phyloP scores from a whole-genome alignment of 2,329 filamentous ascomycete genomes.

The Fusarium citri region DNA sequence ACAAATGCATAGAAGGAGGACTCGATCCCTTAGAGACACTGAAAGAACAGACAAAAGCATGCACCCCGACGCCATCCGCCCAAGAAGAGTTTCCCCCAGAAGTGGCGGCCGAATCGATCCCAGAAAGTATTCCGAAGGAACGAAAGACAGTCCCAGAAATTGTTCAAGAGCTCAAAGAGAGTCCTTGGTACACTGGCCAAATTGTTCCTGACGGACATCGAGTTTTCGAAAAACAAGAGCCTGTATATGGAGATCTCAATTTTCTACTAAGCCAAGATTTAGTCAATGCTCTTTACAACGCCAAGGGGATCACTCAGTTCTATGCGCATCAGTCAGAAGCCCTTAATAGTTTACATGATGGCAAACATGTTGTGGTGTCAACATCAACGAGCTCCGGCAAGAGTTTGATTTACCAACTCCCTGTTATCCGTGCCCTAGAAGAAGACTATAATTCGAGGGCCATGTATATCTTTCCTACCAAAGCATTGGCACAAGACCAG shows the following conservation, averaged over 20 bases:
- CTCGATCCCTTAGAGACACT: conserved; percentile 76
- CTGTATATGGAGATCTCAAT: conserved; percentile 83
- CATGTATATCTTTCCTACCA: conserved; percentile 98
- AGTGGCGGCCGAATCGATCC: conserved; percentile 62
- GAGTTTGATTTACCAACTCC: conserved; percentile 96
- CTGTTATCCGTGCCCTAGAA: conserved; percentile 88
- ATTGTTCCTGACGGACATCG: conserved; percentile 94
- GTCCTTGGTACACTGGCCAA: conserved; percentile 90
- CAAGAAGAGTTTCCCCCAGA: conserved; percentile 49
- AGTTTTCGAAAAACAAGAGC: conserved; percentile 86
- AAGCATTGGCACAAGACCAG: conserved; percentile 95
- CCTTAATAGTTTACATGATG: conserved; percentile 86
- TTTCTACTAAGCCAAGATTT: conserved; percentile 90
- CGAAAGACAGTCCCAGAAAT: conserved; percentile 86
- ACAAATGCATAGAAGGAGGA: conserved; percentile 72
- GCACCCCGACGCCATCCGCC: conserved; percentile 70
- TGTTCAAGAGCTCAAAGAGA: conserved; percentile 81
- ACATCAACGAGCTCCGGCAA: conserved; percentile 98
- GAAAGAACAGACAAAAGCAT: conserved; percentile 65
- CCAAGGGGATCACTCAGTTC: conserved; percentile 84
- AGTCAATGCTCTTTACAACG: conserved; percentile 97
- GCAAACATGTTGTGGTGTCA: conserved; percentile 88
- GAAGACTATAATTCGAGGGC: conserved; percentile 80
- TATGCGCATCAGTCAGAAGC: conserved; percentile 95
- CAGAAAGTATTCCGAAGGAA: conserved; percentile 80